Conservation (phyloP, 78 protist species). For the Reticulomyxa filosa region DNA sequence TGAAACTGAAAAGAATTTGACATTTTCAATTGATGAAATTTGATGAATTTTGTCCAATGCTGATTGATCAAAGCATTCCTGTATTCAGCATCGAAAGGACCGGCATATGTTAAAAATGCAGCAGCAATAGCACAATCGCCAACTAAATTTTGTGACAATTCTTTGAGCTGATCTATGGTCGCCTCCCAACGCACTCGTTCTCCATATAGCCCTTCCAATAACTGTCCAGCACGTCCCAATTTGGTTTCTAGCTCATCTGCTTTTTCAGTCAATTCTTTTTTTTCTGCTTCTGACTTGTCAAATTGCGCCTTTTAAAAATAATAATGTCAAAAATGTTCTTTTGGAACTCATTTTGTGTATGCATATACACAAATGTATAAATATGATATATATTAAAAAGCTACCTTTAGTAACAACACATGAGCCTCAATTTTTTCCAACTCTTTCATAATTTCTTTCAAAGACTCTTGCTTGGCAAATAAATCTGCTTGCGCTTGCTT, state of each 20-base stretch:
- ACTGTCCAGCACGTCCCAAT: constrained; percentile 43
- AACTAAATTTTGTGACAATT: constrained; percentile 7
- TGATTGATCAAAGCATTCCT: constrained; percentile 7
- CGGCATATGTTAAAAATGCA: constrained; percentile 62
- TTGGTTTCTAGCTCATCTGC: constrained; percentile 39
- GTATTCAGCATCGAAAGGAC: constrained; percentile 52
- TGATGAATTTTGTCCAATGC: not conserved
- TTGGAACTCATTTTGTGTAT: not conserved
- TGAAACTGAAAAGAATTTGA: not conserved
- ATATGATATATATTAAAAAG: not conserved
- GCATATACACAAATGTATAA: too few relatives aligned
- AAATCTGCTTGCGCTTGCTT: constrained; percentile 11
- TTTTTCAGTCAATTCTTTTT: constrained; percentile 27
- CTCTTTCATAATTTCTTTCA: constrained; percentile 11
- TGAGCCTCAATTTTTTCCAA: constrained; percentile 1
- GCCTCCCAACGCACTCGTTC: constrained; percentile 56
- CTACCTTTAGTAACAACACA: too few relatives aligned
- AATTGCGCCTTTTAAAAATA: constrained; percentile 5
- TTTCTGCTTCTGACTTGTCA: constrained; percentile 13
- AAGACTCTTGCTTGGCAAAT: not conserved
- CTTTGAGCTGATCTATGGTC: constrained; percentile 8
- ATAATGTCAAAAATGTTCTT: too few relatives aligned
- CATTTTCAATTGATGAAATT: not conserved
- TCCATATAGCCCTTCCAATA: constrained; percentile 51
- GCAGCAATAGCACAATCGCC: constrained; percentile 67